phyloP scores from a whole-genome alignment of 306 rosid species.

The Lathyrus aphaca region DNA sequence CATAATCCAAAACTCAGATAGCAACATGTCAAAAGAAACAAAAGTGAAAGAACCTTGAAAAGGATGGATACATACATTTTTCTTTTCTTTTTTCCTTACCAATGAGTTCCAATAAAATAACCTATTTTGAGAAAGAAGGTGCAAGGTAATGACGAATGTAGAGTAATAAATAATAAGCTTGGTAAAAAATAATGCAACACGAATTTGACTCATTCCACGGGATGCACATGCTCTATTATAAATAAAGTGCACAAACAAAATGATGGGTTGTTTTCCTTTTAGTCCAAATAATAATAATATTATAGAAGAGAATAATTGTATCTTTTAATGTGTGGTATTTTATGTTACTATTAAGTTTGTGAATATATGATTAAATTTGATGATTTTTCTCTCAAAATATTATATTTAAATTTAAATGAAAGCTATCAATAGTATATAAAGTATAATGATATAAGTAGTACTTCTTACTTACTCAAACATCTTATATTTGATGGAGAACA shows the following conservation, averaged over 20 bases:
- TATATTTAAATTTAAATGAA: no score
- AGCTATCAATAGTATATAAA: no score
- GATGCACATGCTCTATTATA: constrained; percentile 2
- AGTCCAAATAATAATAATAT: background rate
- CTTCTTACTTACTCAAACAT: no score
- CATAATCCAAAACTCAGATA: background rate
- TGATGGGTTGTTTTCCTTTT: background rate
- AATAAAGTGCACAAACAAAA: background rate
- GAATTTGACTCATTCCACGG: constrained; percentile 10
- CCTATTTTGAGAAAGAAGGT: constrained; percentile 22
- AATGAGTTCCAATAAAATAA: background rate
- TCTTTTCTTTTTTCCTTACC: background rate
- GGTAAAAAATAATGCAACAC: background rate
- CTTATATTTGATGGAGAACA: no score
- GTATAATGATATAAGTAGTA: no score
- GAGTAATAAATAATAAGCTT: background rate
- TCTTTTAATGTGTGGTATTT: no score
- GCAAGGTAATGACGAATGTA: constrained; percentile 7
- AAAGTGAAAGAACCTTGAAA: constrained; percentile 11
- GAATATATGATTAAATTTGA: no score
- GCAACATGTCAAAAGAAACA: background rate
- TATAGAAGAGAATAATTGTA: no score
- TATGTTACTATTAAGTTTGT: no score
- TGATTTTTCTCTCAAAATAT: no score
- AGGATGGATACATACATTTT: background rate